These are phyloP conservation scores for Solanum paucissectum DNA, from an alignment of 257 asterid genomes.

Conservation along the genomic window DNA sequence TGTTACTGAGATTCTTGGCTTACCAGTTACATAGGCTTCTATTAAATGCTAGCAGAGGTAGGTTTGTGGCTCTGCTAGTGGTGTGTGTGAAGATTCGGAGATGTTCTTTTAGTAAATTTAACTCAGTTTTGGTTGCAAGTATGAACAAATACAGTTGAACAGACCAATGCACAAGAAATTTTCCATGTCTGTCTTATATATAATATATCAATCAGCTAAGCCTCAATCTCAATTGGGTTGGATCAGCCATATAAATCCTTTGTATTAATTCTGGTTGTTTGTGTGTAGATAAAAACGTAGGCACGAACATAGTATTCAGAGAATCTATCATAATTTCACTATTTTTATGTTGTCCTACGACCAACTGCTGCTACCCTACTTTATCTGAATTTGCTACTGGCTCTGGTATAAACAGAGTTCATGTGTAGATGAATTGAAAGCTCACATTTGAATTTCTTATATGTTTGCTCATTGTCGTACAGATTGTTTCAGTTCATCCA, in stretches of 20 bases:
- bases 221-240: not conserved
- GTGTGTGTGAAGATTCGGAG: not conserved
- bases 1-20: not conserved
- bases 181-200: not conserved
- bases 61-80: not conserved
- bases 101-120: not conserved
- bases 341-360: not conserved
- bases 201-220: not conserved
- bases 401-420: not conserved
- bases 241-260: not conserved
- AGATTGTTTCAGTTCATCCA: slow-evolving; percentile 69
- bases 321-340: not conserved
- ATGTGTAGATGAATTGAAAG: not conserved
- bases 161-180: not conserved
- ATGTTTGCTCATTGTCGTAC: not conserved
- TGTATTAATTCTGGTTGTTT: not conserved
- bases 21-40: too few species aligned
- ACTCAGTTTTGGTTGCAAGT: not conserved
- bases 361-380: not conserved
- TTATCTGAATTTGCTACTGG: not conserved
- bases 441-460: not conserved
- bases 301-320: not conserved
- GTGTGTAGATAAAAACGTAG: not conserved
- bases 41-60: not conserved
- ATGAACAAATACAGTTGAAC: not conserved